Evolutionary conservation across 768 basidiomycete species (phyloP).

Genomic region (Thelephora ganbajun): DNA sequence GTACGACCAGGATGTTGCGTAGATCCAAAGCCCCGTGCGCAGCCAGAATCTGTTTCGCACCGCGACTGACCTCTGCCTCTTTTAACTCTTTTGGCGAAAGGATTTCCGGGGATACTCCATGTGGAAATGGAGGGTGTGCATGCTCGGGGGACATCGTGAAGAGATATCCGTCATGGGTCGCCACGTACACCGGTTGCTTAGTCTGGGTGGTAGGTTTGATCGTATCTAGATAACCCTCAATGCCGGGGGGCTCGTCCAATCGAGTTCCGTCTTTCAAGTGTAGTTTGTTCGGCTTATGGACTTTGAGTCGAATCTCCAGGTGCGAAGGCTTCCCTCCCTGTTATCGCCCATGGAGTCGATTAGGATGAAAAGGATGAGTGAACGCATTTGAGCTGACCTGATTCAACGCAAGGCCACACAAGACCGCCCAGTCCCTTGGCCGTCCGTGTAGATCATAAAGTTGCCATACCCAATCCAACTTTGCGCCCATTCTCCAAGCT

Average conservation of each 20-base stretch:
- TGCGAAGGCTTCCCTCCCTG: slow-evolving; percentile 31
- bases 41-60: slow-evolving; percentile 44
- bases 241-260: slow-evolving; percentile 60
- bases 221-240: slow-evolving; percentile 81
- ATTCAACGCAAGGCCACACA: slow-evolving; percentile 62
- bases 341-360: slow-evolving; percentile 3
- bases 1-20: slow-evolving; percentile 48
- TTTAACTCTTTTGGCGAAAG: slow-evolving; percentile 22
- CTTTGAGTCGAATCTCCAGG: slow-evolving; percentile 62
- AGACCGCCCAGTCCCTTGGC: slow-evolving; percentile 52
- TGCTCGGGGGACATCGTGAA: slow-evolving; percentile 39
- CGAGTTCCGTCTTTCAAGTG: slow-evolving; percentile 30
- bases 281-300: slow-evolving; percentile 43
- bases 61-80: slow-evolving; percentile 44
- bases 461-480: slow-evolving; percentile 80
- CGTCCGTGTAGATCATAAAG: slow-evolving; percentile 51
- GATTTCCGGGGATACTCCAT: slow-evolving; percentile 29
- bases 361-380: not conserved
- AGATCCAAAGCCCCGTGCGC: slow-evolving; percentile 65
- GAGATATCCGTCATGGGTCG: slow-evolving; percentile 58
- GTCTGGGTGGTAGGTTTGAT: slow-evolving; percentile 43
- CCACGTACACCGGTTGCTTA: slow-evolving; percentile 52
- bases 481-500: slow-evolving; percentile 62
- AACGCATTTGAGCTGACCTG: slow-evolving; percentile 33
- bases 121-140: slow-evolving; percentile 59